Base-by-base conservation (phyloP, 176 grass and related monocot species). In the Pontederia crassipes region DNA sequence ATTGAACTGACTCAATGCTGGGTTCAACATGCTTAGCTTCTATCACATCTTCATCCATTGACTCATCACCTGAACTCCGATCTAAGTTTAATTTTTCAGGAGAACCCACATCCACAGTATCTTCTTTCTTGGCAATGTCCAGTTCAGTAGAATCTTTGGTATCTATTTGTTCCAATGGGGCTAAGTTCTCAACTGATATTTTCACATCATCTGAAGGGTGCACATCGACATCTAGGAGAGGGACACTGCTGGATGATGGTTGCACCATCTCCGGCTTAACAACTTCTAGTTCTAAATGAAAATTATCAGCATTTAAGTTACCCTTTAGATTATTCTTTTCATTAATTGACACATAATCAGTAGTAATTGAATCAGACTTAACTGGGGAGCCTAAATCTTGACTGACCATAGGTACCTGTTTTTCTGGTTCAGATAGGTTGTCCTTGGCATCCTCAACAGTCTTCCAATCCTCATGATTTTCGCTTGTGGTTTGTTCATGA, bases 221-320 rank as follows among this genome's bases (percentile, higher is more conserved):
- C 68, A 83, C 73, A 78, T 90, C 82, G 49, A 62, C 79, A 90
- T 80, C 79, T 86, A 86, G 46, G 66, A 73, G 76, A 86, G 79
- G 70, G 83, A 86, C 66, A 69, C n/a, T 75, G 79, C 80, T 78
- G 24, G 87, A 83, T 75, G 82, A 83, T 86, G 82, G 79, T 81
- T 83, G 61, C 45, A 85, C 75, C 88, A 99, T 89, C 82, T 81
- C 85, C 75, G 77, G 94, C 85, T 93, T 89, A 89, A 77, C 71
- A 74, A 74, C 77, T 79, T 93, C 87, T 88, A 91, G 78, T 81
- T 97, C 88, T 93, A 99, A 86, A 92, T 89, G 85, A 93, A 86
- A 99, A 83, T 93, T 92, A 85, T 93, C 89, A 93, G 82, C 84
- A 89, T 99, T 93, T 72, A 89, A 77, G 61, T 99, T 99, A 99